Percentiles rank a stretch among this genome's conserved stretches.
Evolutionary conservation across 495 filamentous ascomycete genomes (phyloP).

Genomic region (Penicillium lagena): DNA sequence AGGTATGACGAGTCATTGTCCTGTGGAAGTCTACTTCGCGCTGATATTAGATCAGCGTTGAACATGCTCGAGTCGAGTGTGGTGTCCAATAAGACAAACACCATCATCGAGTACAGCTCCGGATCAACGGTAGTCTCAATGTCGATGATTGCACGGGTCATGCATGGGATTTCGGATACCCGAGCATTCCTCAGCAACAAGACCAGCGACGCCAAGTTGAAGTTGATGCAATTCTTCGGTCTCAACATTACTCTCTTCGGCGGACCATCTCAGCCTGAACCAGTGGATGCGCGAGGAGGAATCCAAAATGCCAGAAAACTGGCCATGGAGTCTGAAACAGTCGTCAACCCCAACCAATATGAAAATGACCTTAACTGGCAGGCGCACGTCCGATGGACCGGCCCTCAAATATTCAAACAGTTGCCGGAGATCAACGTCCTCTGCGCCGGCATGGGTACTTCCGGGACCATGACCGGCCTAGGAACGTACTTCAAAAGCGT

Average conservation of each 20-base stretch:
- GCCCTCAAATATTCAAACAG: slow-evolving; percentile 51
- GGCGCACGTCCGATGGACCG: slow-evolving; percentile 55
- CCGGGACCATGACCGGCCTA: slow-evolving; percentile 48
- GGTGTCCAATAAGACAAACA: slow-evolving; percentile 35
- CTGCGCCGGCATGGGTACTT: slow-evolving; percentile 52
- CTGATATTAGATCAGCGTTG: slow-evolving; percentile 31
- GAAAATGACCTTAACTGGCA: slow-evolving; percentile 55
- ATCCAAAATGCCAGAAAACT: slow-evolving; percentile 39
- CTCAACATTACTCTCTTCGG: slow-evolving; percentile 51
- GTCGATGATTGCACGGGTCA: slow-evolving; percentile 47
- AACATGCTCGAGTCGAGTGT: slow-evolving; percentile 47
- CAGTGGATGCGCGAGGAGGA: slow-evolving; percentile 44
- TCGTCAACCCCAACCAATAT: slow-evolving; percentile 53
- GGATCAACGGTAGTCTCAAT: slow-evolving; percentile 58
- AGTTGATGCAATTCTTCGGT: slow-evolving; percentile 53
- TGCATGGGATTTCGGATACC: slow-evolving; percentile 46
- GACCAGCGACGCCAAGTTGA: slow-evolving; percentile 46
- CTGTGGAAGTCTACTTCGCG: neutral
- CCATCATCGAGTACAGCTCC: slow-evolving; percentile 55
- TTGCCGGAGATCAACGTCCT: slow-evolving; percentile 53
- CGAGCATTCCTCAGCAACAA: slow-evolving; percentile 56
- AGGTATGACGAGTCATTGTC: slow-evolving; percentile 28
- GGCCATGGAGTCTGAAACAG: slow-evolving; percentile 30
- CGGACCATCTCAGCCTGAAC: slow-evolving; percentile 53
- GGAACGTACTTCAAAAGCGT: slow-evolving; percentile 46